A percentile compares a stretch with the other conserved stretches of the same genome.
These are phyloP conservation scores for Barnettozyma populi DNA, from an alignment of 805 yeast species.

Conservation along the genomic window DNA sequence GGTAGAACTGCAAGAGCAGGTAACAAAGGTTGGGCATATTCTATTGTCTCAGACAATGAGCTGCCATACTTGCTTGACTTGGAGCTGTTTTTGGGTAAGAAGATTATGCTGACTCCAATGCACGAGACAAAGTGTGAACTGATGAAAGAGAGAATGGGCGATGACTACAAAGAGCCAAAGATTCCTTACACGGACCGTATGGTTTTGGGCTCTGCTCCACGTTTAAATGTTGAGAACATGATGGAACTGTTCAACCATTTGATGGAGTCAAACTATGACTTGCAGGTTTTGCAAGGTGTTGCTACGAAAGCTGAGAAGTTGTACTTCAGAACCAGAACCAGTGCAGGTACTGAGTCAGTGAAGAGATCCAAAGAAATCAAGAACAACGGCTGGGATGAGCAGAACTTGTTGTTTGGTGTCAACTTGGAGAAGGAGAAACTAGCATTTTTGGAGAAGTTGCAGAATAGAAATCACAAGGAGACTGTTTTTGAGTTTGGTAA, in stretches of 20 bases:
- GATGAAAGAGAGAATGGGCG: slow-evolving; percentile 40
- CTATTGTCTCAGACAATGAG: slow-evolving; percentile 79
- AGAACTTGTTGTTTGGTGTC: slow-evolving; percentile 72
- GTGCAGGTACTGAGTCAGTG: slow-evolving; percentile 84
- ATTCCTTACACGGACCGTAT: slow-evolving; percentile 69
- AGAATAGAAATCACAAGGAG: slow-evolving; percentile 68
- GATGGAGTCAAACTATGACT: slow-evolving; percentile 60
- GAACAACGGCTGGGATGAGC: slow-evolving; percentile 82
- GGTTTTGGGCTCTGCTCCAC: slow-evolving; percentile 79
- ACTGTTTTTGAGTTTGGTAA: slow-evolving; percentile 90
- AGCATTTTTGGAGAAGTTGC: slow-evolving; percentile 63
- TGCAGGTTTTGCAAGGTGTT: slow-evolving; percentile 59
- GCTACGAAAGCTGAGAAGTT: slow-evolving; percentile 84
- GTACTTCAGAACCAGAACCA: slow-evolving; percentile 75
- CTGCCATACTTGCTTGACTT: slow-evolving; percentile 86
- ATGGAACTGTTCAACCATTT: slow-evolving; percentile 67
- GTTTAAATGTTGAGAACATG: slow-evolving; percentile 60
- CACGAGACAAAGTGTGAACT: slow-evolving; percentile 55
- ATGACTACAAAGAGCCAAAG: slow-evolving; percentile 45
- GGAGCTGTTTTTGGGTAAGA: slow-evolving; percentile 84
- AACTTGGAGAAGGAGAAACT: slow-evolving; percentile 72
- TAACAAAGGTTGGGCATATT: slow-evolving; percentile 94
- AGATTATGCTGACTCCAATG: slow-evolving; percentile 66
- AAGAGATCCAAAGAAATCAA: slow-evolving; percentile 78
- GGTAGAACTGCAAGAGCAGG: slow-evolving; percentile 99